phyloP scores from a whole-genome alignment of 2,329 filamentous ascomycete genomes.

The Chalara sp. region DNA sequence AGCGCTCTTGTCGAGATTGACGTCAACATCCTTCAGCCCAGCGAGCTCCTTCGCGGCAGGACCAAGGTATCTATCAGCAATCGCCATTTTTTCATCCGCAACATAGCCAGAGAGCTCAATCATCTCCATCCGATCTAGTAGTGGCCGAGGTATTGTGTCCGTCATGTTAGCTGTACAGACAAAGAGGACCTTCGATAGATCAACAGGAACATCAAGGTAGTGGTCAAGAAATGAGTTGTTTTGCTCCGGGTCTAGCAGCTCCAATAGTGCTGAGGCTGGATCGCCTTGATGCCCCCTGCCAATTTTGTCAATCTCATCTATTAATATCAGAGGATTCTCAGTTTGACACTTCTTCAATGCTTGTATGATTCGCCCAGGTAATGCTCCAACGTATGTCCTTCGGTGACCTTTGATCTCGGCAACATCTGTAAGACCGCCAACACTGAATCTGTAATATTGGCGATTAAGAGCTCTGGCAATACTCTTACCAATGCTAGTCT shows the following conservation, averaged over 20 bases:
- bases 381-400: slow-evolving; percentile 89
- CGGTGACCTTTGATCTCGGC: slow-evolving; percentile 98
- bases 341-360: slow-evolving; percentile 98
- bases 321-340: slow-evolving; percentile 92
- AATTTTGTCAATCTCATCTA: slow-evolving; percentile 98
- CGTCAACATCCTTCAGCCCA: slow-evolving; percentile 83
- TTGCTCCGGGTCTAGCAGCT: slow-evolving; percentile 92
- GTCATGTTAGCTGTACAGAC: slow-evolving; percentile 99
- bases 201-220: slow-evolving; percentile 97
- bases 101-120: slow-evolving; percentile 96
- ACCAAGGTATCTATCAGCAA: slow-evolving; percentile 86
- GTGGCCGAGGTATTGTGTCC: slow-evolving; percentile 89
- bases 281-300: slow-evolving; percentile 94
- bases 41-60: slow-evolving; percentile 92
- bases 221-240: slow-evolving; percentile 97
- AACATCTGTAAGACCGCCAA: slow-evolving; percentile 93
- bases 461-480: slow-evolving; percentile 91
- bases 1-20: slow-evolving; percentile 77
- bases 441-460: slow-evolving; percentile 97
- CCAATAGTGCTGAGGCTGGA: slow-evolving; percentile 86
- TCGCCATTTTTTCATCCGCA: slow-evolving; percentile 97
- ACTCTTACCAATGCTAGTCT: slow-evolving; percentile 98
- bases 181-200: slow-evolving; percentile 94
- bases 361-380: slow-evolving; percentile 95
- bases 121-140: slow-evolving; percentile 95